Evolutionary conservation across 1,284 basidiomycete genomes (phyloP).

Genomic region (Puccinia triticina): DNA sequence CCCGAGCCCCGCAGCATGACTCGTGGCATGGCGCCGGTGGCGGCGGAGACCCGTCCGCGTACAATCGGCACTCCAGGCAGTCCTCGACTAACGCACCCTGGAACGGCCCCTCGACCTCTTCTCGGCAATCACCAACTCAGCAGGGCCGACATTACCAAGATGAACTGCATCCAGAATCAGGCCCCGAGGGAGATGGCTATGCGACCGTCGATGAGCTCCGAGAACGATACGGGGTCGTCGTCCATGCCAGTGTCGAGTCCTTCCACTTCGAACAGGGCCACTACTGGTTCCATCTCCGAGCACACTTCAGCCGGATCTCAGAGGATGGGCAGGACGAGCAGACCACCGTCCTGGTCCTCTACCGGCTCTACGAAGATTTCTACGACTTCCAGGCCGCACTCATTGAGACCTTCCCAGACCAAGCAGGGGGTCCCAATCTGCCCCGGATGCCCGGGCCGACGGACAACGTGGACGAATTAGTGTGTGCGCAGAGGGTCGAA

Average conservation of each 20-base stretch:
- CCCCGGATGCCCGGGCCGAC: slow-evolving; percentile 96
- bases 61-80: slow-evolving; percentile 7
- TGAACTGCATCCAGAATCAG: slow-evolving; percentile 54
- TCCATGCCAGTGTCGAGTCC: slow-evolving; percentile 77
- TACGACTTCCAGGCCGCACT: slow-evolving; percentile 94
- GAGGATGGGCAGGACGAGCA: slow-evolving; percentile 65
- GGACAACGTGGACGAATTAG: slow-evolving; percentile 75
- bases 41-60: slow-evolving; percentile 42
- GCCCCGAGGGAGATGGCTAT: slow-evolving; percentile 35
- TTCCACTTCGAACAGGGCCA: slow-evolving; percentile 95
- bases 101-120: slow-evolving; percentile 28
- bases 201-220: slow-evolving; percentile 46
- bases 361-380: slow-evolving; percentile 96
- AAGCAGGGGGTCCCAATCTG: slow-evolving; percentile 72
- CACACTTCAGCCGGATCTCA: slow-evolving; percentile 72
- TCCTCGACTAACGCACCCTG: slow-evolving; percentile 15
- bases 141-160: slow-evolving; percentile 60
- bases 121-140: neutral
- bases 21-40: slow-evolving; percentile 24
- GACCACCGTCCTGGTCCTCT: slow-evolving; percentile 71
- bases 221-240: slow-evolving; percentile 44
- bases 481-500: slow-evolving; percentile 77
- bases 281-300: slow-evolving; percentile 93
- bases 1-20: neutral
- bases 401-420: slow-evolving; percentile 80